Evolutionary conservation across 2,329 filamentous ascomycete species (phyloP), one percentile per base, ranked within the genome.

Genomic region (Dothideomycetes sp.): DNA sequence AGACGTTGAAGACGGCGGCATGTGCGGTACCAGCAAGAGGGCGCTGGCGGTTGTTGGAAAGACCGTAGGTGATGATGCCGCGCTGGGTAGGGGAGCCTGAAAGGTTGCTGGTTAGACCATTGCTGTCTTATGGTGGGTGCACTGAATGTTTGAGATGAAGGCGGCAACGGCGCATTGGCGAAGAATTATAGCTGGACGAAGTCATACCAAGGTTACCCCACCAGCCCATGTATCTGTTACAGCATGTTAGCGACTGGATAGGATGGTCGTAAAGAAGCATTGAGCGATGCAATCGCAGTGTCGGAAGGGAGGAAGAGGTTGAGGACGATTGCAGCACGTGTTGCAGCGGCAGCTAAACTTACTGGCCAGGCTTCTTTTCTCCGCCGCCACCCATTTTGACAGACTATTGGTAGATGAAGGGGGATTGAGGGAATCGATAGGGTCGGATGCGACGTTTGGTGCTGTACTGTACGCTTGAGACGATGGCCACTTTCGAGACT

Each of bases 1-100:
- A 93, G 54, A 78, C 81, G 77, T 98, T 98, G 81, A 96, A 96
- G 70, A 96, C 68, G 57, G 88, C 89, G 51, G 81, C 83, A 64
- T 89, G 69, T 49, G 73, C 64, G 45, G 81, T 70, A 55, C 84
- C 85, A 48, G 86, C 86, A 51, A 94, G 73, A 48, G 87, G 84
- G 57, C 84, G 80, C 71, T 94, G 89, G 61, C 84, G 81, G 75
- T 98, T 96, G 51, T 82, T 67, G 53, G 84, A 81, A 52, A 98
- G 60, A 50, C 80, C 74, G 68, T 93, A 96, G 56, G 70, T 69
- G 41, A 70, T 66, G 44, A 81, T 66, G 54, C 76, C 75, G 56
- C 76, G 76, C 58, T 79, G 76, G 29, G 68, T 61, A 54, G 55
- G 65, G 35, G 62, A 66, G 48, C 66, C 65, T 68, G 46, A 29